Percentiles rank a stretch among this genome's conserved stretches.
phyloP scores from a whole-genome alignment of 495 filamentous ascomycete genomes.

The Sporormia fimetaria region DNA sequence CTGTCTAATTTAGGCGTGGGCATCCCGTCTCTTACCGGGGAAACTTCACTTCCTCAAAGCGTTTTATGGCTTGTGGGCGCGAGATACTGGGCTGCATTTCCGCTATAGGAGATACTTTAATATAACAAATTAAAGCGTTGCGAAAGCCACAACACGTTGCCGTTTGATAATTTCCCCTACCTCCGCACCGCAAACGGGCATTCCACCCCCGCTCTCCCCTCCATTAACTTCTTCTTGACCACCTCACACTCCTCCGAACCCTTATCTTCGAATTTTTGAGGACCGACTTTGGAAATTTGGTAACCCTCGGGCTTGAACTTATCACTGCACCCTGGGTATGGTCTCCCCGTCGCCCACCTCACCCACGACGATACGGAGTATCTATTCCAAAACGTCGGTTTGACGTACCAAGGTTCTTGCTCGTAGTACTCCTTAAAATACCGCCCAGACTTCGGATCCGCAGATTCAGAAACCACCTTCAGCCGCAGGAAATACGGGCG shows the following conservation, averaged over 20 bases:
- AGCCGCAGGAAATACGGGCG: slow-evolving; percentile 39
- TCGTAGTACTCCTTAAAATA: slow-evolving; percentile 42
- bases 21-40: no score
- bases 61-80: no score
- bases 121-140: no score
- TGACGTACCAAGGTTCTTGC: slow-evolving; percentile 33
- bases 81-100: no score
- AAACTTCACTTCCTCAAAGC: no score
- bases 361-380: slow-evolving; percentile 47
- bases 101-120: no score
- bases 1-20: no score
- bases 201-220: slow-evolving; percentile 36
- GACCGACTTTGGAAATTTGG: slow-evolving; percentile 46
- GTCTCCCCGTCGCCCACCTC: slow-evolving; percentile 43
- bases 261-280: slow-evolving; percentile 44
- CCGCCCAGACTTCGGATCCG: slow-evolving; percentile 39
- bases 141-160: no score
- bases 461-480: slow-evolving; percentile 33
- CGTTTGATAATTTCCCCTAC: neutral
- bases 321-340: slow-evolving; percentile 49
- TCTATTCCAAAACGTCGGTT: slow-evolving; percentile 49
- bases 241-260: slow-evolving; percentile 40
- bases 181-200: slow-evolving; percentile 41
- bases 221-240: slow-evolving; percentile 32
- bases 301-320: slow-evolving; percentile 51